Conservation (phyloP, 495 filamentous ascomycete genomes). For the Podospora sp. region DNA sequence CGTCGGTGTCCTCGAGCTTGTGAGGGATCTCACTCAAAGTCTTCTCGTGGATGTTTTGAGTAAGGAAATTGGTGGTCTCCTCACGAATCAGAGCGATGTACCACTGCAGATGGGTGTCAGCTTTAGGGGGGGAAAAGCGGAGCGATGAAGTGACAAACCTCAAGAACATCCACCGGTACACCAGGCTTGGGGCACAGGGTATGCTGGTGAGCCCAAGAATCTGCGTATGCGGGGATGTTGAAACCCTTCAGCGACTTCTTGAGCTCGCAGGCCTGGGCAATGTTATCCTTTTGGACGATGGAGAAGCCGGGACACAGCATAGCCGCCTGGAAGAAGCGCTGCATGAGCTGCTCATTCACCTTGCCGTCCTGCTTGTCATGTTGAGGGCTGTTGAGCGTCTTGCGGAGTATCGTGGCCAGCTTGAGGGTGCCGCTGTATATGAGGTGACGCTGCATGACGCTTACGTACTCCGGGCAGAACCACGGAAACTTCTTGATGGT, state of each 20-base stretch:
- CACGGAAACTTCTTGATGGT: constrained; percentile 78
- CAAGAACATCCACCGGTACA: constrained; percentile 46
- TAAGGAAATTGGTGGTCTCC: constrained; percentile 32
- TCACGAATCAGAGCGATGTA: constrained; percentile 56
- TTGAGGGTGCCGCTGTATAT: constrained; percentile 56
- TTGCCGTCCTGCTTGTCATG: constrained; percentile 43
- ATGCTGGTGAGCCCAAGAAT: constrained; percentile 45
- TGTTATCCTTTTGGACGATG: constrained; percentile 60
- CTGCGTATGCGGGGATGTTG: constrained; percentile 42
- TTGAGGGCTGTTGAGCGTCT: constrained; percentile 21
- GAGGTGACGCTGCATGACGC: constrained; percentile 61
- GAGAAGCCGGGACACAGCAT: constrained; percentile 67
- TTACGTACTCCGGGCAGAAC: constrained; percentile 64
- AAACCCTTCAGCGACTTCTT: constrained; percentile 27
- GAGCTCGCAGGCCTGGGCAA: constrained; percentile 30
- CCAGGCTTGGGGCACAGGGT: constrained; percentile 45
- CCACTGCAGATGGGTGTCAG: constrained; percentile 46
- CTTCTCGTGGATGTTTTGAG: not conserved
- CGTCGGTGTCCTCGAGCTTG: not conserved
- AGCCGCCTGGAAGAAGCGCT: constrained; percentile 59
- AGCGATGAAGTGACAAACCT: constrained; percentile 38
- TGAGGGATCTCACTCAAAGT: not conserved
- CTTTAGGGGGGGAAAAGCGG: not conserved
- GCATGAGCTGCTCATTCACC: constrained; percentile 57
- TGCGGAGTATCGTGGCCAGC: constrained; percentile 44